Evolutionary conservation across 2,329 filamentous ascomycete species (phyloP).

Genomic region (Colletotrichum truncatum): DNA sequence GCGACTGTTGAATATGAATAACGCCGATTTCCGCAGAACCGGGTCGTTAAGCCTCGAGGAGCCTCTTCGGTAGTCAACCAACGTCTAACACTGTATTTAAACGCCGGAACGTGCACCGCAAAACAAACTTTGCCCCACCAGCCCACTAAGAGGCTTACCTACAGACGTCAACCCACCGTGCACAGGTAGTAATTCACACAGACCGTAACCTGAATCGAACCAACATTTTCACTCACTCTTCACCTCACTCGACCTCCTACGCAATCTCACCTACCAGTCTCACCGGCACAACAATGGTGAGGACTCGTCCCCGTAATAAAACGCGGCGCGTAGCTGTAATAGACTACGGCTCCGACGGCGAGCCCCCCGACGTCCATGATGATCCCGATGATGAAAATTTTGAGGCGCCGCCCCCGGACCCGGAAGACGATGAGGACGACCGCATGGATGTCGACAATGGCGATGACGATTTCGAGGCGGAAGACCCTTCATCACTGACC

Average conservation of each 20-base stretch:
- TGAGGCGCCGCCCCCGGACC: slow-evolving; percentile 31
- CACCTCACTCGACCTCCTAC: background rate
- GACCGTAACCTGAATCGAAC: too few relatives aligned
- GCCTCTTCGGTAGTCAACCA: too few relatives aligned
- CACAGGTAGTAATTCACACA: too few relatives aligned
- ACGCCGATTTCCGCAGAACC: too few relatives aligned
- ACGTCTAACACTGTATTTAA: too few relatives aligned
- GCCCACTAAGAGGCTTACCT: too few relatives aligned
- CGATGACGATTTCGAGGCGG: slow-evolving; percentile 40
- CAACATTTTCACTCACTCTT: background rate
- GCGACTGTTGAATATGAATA: too few relatives aligned
- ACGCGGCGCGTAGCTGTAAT: slow-evolving; percentile 14
- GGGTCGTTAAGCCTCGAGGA: too few relatives aligned
- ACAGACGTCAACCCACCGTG: too few relatives aligned
- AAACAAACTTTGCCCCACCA: too few relatives aligned
- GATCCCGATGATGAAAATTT: slow-evolving; percentile 35
- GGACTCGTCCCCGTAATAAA: slow-evolving; percentile 21
- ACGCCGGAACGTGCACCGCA: too few relatives aligned
- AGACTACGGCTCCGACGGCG: slow-evolving; percentile 23
- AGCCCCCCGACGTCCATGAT: slow-evolving; percentile 17
- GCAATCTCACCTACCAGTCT: background rate
- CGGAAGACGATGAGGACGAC: slow-evolving; percentile 41
- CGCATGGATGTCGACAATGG: slow-evolving; percentile 40
- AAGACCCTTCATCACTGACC: slow-evolving; percentile 41
- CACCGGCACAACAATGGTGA: slow-evolving; percentile 3